phyloP scores from a whole-genome alignment of 352 stramenopile species.

The Stephanocyclus meneghinianus region DNA sequence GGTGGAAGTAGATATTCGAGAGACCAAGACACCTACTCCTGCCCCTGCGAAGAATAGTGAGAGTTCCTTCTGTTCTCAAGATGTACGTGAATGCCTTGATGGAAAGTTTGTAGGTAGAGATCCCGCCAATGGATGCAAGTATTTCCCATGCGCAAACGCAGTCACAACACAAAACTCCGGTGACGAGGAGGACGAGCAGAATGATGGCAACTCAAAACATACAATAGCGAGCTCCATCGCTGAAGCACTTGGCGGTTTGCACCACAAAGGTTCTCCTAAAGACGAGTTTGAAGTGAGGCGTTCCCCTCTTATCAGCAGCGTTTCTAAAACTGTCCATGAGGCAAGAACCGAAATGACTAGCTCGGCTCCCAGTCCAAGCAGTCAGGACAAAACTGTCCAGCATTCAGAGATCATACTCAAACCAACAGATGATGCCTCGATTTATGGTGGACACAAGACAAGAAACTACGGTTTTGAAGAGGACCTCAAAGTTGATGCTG shows the following conservation, averaged over 20 bases:
- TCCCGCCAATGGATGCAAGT: slow-evolving; percentile 30
- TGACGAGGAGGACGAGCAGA: background rate
- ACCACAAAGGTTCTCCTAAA: background rate
- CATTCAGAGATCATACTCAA: background rate
- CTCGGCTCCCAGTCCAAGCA: no score
- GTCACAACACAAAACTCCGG: background rate
- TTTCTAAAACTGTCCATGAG: no score
- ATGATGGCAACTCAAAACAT: background rate
- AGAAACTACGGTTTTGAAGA: slow-evolving; percentile 2
- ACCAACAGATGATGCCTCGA: slow-evolving; percentile 10
- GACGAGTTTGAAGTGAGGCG: no score
- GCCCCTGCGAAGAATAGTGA: background rate
- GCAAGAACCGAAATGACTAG: no score
- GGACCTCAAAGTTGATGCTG: slow-evolving; percentile 12
- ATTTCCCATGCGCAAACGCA: slow-evolving; percentile 11
- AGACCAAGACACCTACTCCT: background rate
- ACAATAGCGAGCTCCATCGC: background rate
- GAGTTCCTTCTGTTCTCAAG: slow-evolving; percentile 1
- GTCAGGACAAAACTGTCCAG: background rate
- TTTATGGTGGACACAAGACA: background rate
- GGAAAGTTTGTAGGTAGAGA: slow-evolving; percentile 31
- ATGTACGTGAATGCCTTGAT: slow-evolving; percentile 19
- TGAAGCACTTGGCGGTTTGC: background rate
- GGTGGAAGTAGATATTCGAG: background rate
- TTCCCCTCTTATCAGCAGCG: no score